Evolutionary conservation across 1,284 basidiomycete species (phyloP).

Genomic region (Apiotrichum brassicae): DNA sequence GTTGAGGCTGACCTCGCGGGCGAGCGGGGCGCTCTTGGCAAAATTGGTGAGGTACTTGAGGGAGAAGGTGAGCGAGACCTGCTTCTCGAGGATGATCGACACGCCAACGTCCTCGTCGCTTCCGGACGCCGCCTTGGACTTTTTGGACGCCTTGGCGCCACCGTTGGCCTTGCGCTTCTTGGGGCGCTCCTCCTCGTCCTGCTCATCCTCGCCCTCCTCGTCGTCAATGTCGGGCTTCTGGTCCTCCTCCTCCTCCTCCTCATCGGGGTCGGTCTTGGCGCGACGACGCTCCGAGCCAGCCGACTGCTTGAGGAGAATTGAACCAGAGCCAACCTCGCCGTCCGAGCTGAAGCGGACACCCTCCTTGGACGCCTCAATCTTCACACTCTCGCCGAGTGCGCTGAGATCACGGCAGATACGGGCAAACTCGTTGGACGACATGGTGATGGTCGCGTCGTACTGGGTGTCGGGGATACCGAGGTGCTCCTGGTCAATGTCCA

Average conservation of each 20-base stretch:
- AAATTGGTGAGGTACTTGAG: conserved; percentile 98
- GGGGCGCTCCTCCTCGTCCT: conserved; percentile 35
- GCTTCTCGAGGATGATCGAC: conserved; percentile 78
- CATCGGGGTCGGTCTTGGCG: conserved; percentile 52
- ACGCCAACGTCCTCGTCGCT: conserved; percentile 54
- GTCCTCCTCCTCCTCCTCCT: conserved; percentile 51
- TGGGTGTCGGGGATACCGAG: conserved; percentile 98
- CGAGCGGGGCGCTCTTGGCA: conserved; percentile 78
- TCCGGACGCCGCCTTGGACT: conserved; percentile 55
- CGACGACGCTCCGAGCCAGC: conserved; percentile 45
- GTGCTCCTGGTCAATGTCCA: conserved; percentile 97
- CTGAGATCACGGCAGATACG: conserved; percentile 90
- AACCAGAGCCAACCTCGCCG: conserved; percentile 90
- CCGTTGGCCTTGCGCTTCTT: conserved; percentile 45
- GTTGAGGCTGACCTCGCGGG: conserved; percentile 67
- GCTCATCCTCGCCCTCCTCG: conserved; percentile 49
- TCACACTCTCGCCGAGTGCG: conserved; percentile 88
- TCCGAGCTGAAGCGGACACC: conserved; percentile 91
- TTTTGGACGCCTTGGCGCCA: conserved; percentile 49
- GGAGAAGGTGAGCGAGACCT: conserved; percentile 90
- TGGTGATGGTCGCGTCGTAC: conserved; percentile 88
- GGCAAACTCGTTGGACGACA: conserved; percentile 80
- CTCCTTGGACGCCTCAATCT: conserved; percentile 94
- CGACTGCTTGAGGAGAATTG: conserved; percentile 73
- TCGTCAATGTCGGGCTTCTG: conserved; percentile 50